These are phyloP conservation scores for Nothophaeocryptopus gaeumannii DNA, from an alignment of 2,329 filamentous ascomycete genomes.

Conservation along the genomic window DNA sequence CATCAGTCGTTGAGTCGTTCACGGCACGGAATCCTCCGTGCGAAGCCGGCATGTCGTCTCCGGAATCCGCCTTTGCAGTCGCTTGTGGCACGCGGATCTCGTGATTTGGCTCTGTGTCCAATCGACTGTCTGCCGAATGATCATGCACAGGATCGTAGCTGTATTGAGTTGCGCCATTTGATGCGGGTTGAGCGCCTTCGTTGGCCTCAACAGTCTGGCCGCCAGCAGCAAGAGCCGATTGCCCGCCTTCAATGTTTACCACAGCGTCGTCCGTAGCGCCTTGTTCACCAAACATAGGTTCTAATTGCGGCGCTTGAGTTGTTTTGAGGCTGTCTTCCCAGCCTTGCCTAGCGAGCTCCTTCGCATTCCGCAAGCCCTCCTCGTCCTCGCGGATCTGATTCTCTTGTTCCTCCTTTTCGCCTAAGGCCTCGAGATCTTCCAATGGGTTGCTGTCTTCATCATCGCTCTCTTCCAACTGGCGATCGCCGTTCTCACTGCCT, in stretches of 20 bases:
- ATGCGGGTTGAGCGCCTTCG: background rate
- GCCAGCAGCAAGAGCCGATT: too few relatives aligned
- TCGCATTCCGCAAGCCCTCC: slow-evolving; percentile 32
- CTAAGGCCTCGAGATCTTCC: slow-evolving; percentile 35
- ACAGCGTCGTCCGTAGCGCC: too few relatives aligned
- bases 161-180: background rate
- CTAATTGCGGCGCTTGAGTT: too few relatives aligned
- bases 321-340: slow-evolving; percentile 24
- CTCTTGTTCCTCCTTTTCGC: slow-evolving; percentile 33
- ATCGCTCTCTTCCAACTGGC: slow-evolving; percentile 29
- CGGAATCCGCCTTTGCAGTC: background rate
- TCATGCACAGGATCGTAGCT: slow-evolving; percentile 19
- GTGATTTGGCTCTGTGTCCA: background rate
- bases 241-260: too few relatives aligned
- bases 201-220: background rate
- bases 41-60: background rate
- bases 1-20: slow-evolving; percentile 12
- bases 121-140: background rate
- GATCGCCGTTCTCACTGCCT: slow-evolving; percentile 17
- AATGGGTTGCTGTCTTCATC: slow-evolving; percentile 37
- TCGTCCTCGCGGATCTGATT: slow-evolving; percentile 29
- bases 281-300: too few relatives aligned
- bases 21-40: slow-evolving; percentile 21
- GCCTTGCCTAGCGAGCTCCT: slow-evolving; percentile 31
- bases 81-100: slow-evolving; percentile 1